Conservation (phyloP, 176 grass and related monocot species). For the Zoysia pacifica region DNA sequence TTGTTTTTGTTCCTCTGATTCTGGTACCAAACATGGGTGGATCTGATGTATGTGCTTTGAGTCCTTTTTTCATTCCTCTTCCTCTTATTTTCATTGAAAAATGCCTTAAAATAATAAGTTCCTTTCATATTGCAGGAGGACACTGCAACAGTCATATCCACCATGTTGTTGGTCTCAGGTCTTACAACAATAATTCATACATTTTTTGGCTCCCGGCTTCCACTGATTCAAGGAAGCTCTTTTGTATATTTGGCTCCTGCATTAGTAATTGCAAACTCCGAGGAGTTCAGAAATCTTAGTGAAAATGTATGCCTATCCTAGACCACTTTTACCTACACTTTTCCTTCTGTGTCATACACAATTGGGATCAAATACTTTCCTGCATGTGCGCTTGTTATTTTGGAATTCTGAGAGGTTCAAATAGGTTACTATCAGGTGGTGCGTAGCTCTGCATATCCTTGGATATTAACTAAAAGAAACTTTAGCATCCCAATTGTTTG, state of each 20-base stretch:
- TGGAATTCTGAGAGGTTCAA: slow-evolving; percentile 9
- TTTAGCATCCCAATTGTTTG: not conserved
- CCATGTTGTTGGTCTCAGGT: slow-evolving; percentile 84
- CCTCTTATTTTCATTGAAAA: slow-evolving; percentile 30
- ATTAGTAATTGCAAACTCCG: slow-evolving; percentile 90
- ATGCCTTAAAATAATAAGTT: slow-evolving; percentile 39
- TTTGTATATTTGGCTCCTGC: slow-evolving; percentile 98
- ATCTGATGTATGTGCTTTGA: slow-evolving; percentile 71
- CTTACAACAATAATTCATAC: slow-evolving; percentile 93
- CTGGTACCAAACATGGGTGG: slow-evolving; percentile 94
- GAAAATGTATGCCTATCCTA: slow-evolving; percentile 65
- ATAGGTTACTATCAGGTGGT: slow-evolving; percentile 3
- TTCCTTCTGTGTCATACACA: slow-evolving; percentile 16
- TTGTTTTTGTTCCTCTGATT: slow-evolving; percentile 98
- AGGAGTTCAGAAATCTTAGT: slow-evolving; percentile 96
- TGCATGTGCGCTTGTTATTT: slow-evolving; percentile 8
- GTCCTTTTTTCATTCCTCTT: slow-evolving; percentile 44
- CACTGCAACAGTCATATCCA: slow-evolving; percentile 94
- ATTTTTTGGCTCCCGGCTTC: slow-evolving; percentile 89
- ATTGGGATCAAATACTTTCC: not conserved
- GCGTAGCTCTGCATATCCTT: slow-evolving; percentile 15
- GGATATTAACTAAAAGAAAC: not conserved
- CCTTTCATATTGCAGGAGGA: slow-evolving; percentile 72
- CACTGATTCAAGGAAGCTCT: slow-evolving; percentile 94
- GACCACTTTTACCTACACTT: slow-evolving; percentile 18